Percentiles rank a stretch among this genome's conserved stretches.
Evolutionary conservation across 192 early-diverging fungal species (phyloP).

Genomic region (Globomyces pollinis-pini): DNA sequence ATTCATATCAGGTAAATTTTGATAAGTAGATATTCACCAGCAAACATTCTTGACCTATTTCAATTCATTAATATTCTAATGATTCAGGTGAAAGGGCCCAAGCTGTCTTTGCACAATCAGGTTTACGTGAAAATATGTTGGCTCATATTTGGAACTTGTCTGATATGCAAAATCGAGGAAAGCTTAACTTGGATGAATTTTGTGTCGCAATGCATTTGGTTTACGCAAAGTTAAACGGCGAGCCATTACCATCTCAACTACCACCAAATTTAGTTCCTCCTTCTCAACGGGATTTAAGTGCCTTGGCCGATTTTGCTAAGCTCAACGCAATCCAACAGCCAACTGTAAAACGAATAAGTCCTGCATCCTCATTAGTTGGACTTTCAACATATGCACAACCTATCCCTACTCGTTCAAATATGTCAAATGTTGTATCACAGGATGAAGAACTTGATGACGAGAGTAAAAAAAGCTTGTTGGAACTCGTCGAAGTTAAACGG

Average conservation of each 20-base stretch:
- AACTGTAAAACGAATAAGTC: neutral
- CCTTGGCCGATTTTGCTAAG: slow-evolving; percentile 51
- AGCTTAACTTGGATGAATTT: slow-evolving; percentile 91
- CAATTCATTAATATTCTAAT: neutral
- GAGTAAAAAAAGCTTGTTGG: neutral
- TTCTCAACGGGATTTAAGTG: slow-evolving; percentile 72
- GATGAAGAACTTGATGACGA: neutral
- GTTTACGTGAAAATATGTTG: slow-evolving; percentile 58
- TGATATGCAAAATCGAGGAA: slow-evolving; percentile 74
- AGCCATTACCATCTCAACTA: slow-evolving; percentile 67
- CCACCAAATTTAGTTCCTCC: slow-evolving; percentile 84
- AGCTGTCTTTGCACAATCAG: slow-evolving; percentile 67
- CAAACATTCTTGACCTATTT: slow-evolving; percentile 5
- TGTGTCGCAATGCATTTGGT: slow-evolving; percentile 96
- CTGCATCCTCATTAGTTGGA: neutral
- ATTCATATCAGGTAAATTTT: slow-evolving; percentile 48
- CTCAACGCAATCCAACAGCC: neutral
- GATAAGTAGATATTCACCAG: neutral
- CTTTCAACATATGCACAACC: slow-evolving; percentile 2
- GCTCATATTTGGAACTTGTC: slow-evolving; percentile 74
- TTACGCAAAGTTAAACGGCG: slow-evolving; percentile 76
- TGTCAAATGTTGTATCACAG: neutral
- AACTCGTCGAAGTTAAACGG: neutral
- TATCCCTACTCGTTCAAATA: slow-evolving; percentile 12
- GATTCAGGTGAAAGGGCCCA: slow-evolving; percentile 50